Percentiles rank a stretch among this genome's conserved stretches.
These are phyloP conservation scores for Withania somnifera DNA, from an alignment of 305 asterid species.

Conservation along the genomic window DNA sequence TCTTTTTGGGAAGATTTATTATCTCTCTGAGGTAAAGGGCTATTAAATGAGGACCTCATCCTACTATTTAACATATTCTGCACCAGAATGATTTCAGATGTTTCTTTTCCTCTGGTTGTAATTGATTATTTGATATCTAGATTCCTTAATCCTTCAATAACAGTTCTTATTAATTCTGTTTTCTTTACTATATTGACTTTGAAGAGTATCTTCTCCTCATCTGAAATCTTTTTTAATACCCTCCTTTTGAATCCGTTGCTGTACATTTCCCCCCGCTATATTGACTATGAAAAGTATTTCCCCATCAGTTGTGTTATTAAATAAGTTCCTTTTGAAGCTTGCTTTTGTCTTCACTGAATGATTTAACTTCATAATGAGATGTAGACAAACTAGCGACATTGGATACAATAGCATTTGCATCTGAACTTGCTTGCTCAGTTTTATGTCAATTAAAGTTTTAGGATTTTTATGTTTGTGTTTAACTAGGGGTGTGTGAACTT, in stretches of 20 bases:
- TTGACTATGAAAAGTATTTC: not conserved
- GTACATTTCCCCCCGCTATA: not conserved
- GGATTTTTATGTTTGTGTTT: not conserved
- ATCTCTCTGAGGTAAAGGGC: constrained; percentile 58
- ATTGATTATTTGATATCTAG: not conserved
- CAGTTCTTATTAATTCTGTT: not conserved
- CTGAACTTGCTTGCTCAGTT: not conserved
- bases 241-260: not conserved
- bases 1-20: constrained; percentile 69
- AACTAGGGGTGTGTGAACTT: not conserved
- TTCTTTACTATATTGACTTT: not conserved
- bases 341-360: not conserved
- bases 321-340: not conserved
- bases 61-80: not conserved
- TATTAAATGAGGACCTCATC: not conserved
- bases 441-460: not conserved
- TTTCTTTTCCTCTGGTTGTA: not conserved
- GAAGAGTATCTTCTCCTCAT: not conserved
- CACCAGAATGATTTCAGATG: not conserved
- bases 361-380: not conserved
- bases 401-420: not conserved
- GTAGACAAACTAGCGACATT: not conserved
- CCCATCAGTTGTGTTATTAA: not conserved
- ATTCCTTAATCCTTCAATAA: not conserved
- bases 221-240: not conserved